phyloP scores from a whole-genome alignment of 805 yeast genomes.

The Suhomyces faveliae region DNA sequence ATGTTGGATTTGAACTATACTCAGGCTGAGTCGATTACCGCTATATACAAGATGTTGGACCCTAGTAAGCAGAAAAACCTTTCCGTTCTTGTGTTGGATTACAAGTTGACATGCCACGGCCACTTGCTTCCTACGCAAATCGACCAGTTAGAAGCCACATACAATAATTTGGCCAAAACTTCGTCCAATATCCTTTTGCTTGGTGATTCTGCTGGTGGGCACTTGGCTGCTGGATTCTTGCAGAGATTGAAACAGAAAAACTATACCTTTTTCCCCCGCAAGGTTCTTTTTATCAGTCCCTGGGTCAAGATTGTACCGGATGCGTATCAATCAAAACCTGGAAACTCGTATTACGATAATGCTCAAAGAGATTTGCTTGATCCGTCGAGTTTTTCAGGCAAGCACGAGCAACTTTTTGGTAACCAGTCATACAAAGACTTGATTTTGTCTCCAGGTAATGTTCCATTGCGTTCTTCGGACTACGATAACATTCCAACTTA shows the following conservation, averaged over 20 bases:
- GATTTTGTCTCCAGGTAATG: no score
- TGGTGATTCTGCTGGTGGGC: slow-evolving; percentile 47
- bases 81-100: slow-evolving; percentile 24
- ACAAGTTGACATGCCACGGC: slow-evolving; percentile 29
- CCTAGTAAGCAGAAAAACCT: slow-evolving; percentile 17
- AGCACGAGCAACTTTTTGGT: slow-evolving; percentile 12
- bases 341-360: slow-evolving; percentile 35
- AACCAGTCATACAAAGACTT: slow-evolving; percentile 12
- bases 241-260: slow-evolving; percentile 21
- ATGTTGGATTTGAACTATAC: slow-evolving; percentile 22
- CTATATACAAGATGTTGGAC: slow-evolving; percentile 28
- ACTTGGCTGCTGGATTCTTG: slow-evolving; percentile 30
- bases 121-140: slow-evolving; percentile 33
- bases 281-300: slow-evolving; percentile 32
- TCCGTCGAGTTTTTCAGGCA: neutral
- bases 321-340: slow-evolving; percentile 21
- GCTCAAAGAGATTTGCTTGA: slow-evolving; percentile 11
- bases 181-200: slow-evolving; percentile 28
- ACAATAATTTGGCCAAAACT: slow-evolving; percentile 21
- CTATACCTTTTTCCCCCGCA: slow-evolving; percentile 23
- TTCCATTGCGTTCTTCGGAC: no score
- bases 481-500: no score
- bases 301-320: slow-evolving; percentile 36
- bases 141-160: slow-evolving; percentile 28
- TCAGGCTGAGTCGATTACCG: slow-evolving; percentile 30